Percentiles rank a stretch among this genome's conserved stretches.
phyloP scores from a whole-genome alignment of 805 yeast genomes.

The Pichia pseudocactophila region DNA sequence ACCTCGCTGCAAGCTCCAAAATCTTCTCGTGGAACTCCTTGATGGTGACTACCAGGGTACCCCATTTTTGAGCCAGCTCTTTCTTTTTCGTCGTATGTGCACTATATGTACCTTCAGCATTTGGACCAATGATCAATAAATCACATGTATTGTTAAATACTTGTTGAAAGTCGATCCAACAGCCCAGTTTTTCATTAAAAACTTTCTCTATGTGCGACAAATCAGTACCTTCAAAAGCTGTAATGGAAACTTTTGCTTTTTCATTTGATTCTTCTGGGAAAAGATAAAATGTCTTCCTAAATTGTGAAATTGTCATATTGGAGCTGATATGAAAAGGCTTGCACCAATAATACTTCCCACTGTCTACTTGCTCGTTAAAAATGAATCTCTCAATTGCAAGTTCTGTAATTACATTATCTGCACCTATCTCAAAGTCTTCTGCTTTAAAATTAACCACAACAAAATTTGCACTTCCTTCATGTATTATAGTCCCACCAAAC shows the following conservation, averaged over 20 bases:
- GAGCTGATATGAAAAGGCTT: constrained; percentile 11
- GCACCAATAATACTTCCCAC: constrained; percentile 18
- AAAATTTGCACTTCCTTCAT: constrained; percentile 7
- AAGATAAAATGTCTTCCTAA: constrained; percentile 1
- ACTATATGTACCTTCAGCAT: background rate
- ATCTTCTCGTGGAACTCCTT: too few species aligned
- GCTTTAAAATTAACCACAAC: constrained; percentile 17
- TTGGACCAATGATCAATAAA: constrained; percentile 35
- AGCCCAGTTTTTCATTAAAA: constrained; percentile 40
- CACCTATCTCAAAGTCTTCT: background rate
- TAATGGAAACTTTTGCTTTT: constrained; percentile 17
- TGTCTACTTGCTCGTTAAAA: constrained; percentile 14
- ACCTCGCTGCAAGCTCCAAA: background rate
- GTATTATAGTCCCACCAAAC: constrained; percentile 16
- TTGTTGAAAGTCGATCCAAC: constrained; percentile 38
- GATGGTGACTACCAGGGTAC: background rate
- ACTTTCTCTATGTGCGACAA: constrained; percentile 34
- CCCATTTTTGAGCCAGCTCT: constrained; percentile 21
- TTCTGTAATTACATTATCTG: constrained; percentile 18
- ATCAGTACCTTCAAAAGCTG: constrained; percentile 27
- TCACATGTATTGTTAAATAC: constrained; percentile 45
- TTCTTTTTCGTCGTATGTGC: constrained; percentile 14
- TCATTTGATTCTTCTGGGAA: background rate
- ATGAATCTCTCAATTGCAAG: constrained; percentile 25
- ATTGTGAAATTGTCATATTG: background rate